Conservation (phyloP, 2,329 filamentous ascomycete species). For the Parastagonospora nodorum region DNA sequence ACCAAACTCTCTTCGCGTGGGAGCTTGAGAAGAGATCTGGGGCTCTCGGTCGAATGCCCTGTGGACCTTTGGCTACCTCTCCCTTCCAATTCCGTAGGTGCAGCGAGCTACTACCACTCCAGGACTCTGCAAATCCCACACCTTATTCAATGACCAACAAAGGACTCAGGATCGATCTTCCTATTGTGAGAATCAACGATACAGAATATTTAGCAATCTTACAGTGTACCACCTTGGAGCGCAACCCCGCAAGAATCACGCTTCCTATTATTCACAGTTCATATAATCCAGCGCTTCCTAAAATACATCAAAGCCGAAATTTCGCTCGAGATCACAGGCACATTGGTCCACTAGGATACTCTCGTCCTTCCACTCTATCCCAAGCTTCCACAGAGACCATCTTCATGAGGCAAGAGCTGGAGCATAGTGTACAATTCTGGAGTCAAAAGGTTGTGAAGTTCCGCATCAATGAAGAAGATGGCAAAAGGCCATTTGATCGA, state of each 20-base stretch:
- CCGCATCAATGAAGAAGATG: too few species aligned
- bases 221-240: not conserved
- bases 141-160: not conserved
- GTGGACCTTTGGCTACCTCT: not conserved
- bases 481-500: too few species aligned
- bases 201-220: not conserved
- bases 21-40: not conserved
- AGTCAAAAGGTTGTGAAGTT: too few species aligned
- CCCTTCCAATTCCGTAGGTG: not conserved
- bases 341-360: too few species aligned
- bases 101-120: not conserved
- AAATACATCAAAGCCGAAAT: too few species aligned
- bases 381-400: not conserved
- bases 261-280: not conserved
- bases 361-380: not conserved
- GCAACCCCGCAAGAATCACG: not conserved
- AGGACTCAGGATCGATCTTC: not conserved
- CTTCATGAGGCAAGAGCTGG: not conserved
- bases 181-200: not conserved
- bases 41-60: not conserved
- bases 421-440: too few species aligned
- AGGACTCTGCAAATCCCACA: not conserved
- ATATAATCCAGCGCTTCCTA: too few species aligned
- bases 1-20: slow-evolving; percentile 1
- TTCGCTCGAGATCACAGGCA: not conserved